A percentile compares a stretch with the other conserved stretches of the same genome.
Evolutionary conservation across 176 grass and related monocot genomes (phyloP).

Genomic region (Zea mays): Zm-B73-REFERENCE-NAM-5.0 NC_050099.1:245547001-245547500

Average conservation of each 20-base stretch:
- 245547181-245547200: slow-evolving; percentile 7
- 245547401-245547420: background rate
- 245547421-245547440: background rate
- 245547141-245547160: background rate
- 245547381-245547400: background rate
- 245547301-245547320: no score
- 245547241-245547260: background rate
- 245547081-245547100: slow-evolving; percentile 92
- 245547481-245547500: background rate
- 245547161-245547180: slow-evolving; percentile 23
- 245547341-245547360: no score
- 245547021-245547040: slow-evolving; percentile 85
- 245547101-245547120: slow-evolving; percentile 40
- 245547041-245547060: slow-evolving; percentile 93
- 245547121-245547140: slow-evolving; percentile 36
- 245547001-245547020: slow-evolving; percentile 75
- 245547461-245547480: background rate
- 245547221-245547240: background rate
- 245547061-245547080: slow-evolving; percentile 87
- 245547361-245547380: background rate
- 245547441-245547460: background rate
- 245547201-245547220: background rate
- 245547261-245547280: background rate
- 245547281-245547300: no score
- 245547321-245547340: no score